Evolutionary conservation across 805 yeast species (phyloP), one percentile per base, ranked within the genome.

Genomic region (Metschnikowia gruessii): DNA sequence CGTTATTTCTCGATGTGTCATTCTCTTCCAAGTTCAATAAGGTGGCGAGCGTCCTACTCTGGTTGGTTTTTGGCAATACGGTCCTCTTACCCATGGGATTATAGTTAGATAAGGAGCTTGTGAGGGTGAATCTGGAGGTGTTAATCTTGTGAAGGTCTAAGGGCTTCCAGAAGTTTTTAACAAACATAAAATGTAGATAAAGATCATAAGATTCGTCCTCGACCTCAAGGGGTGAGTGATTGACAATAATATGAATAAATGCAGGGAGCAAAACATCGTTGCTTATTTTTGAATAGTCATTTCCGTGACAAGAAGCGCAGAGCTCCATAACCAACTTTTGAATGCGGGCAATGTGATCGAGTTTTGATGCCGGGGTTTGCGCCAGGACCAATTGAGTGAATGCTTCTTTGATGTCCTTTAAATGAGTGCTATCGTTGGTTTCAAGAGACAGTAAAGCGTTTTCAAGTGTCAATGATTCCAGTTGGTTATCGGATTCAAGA

Each of bases 261-360:
- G 66, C 58, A 3, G 76, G 76, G 35, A 72, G 59, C 31, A 72
- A 56, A n/a, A 68, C 47, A 46, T 72, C 76, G 52, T 69, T 71
- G 54, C 63, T 69, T 40, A 70, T 49, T 36, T 49, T 49, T 30
- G 53, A 43, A 21, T 45, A 51, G 39, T 61, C 61, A 35, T 56
- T 58, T 22, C 51, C 49, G 41, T 59, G 55, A 22, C 48, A 31
- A 26, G 50, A 47, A 24, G 54, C 51, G 28, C 53, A 45, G 21
- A 58, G 43, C 35, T 43, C 19, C 37, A 68, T 58, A 24, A 69
- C 46, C 28, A 49, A 48, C 48, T 68, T 70, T 45, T 72, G 76
- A 21, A 69, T 55, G 1, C 54, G 50, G 13, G 65, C 67, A 19
- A 72, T 56, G 22, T 54, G 47, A 19, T 48, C 46, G 24, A 70